These are phyloP conservation scores for Durusdinium trenchii DNA, from an alignment of 73 alveolate species.

Conservation along the genomic window DNA sequence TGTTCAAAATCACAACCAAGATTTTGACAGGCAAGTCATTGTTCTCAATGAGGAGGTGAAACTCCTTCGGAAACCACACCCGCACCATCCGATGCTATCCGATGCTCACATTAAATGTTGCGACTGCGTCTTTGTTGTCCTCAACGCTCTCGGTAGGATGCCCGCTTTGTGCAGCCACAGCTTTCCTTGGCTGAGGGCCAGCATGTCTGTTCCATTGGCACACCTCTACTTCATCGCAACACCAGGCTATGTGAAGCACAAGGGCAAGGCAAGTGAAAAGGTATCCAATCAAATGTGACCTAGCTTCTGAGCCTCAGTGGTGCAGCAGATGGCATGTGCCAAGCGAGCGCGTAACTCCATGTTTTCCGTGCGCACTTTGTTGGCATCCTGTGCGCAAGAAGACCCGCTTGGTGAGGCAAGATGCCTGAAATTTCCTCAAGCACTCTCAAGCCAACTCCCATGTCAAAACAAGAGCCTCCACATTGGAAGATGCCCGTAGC, in stretches of 20 bases:
- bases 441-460: too few species aligned
- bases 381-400: not conserved
- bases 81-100: not conserved
- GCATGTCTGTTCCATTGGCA: not conserved
- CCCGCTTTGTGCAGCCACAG: conserved; percentile 23
- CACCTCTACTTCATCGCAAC: not conserved
- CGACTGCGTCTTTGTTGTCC: not conserved
- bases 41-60: conserved; percentile 5
- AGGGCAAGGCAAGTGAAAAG: not conserved
- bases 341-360: conserved; percentile 47
- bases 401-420: too few species aligned
- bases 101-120: not conserved
- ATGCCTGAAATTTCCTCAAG: too few species aligned
- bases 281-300: not conserved
- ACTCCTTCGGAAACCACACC: not conserved
- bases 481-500: conserved; percentile 41
- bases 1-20: not conserved
- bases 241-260: not conserved
- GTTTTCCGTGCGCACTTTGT: conserved; percentile 28
- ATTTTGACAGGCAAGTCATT: conserved; percentile 1
- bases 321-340: conserved; percentile 63
- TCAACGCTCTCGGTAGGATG: not conserved
- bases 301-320: conserved; percentile 34
- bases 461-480: not conserved
- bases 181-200: not conserved